Base-by-base conservation (phyloP, 2,329 filamentous ascomycete genomes). In the Fusarium pilosicola region DNA sequence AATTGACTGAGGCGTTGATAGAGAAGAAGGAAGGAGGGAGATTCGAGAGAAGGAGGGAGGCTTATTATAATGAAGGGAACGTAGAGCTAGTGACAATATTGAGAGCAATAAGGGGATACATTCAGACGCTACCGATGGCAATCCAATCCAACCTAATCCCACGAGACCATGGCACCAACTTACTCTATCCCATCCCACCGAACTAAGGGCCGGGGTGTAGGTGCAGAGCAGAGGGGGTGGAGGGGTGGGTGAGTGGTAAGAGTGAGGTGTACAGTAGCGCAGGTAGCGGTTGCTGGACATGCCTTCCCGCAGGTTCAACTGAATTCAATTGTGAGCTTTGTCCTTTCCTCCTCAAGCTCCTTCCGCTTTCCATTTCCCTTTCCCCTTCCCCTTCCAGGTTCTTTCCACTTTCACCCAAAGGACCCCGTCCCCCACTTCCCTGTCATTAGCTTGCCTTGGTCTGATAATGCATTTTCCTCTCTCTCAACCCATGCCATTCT, bases 1-100 rank as follows among this genome's bases (percentile, higher is more conserved):
- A 74, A 55, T 74, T 74, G 71, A 74, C 71, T 71, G 68, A 68
- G 65, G 62, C 71, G 71, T 74, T 74, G 71, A 72, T 74, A 39
- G 63, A 74, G 71, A 74, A 51, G 46, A 69, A 72, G 51, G 48
- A 36, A 65, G 30, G 60, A 57, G 48, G 28, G 48, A 62, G 51
- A 64, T n/a, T 59, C 41, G 26, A 38, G 63, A 59, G 66, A 58
- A 61, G 59, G 74, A 72, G 60, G 48, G 65, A 71, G 71, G 69
- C 71, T 73, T 77, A 72, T 74, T 74, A 74, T 74, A 74, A 74
- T 72, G 44, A 74, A 74, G 63, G 71, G 68, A 68, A 60, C 55
- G 39, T 59, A 56, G 45, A 70, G 59, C 67, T 58, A 60, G 71
- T 62, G 48, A 68, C 65, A 68, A 68, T 68, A 62, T 62, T 44